A percentile compares a stretch with the other conserved stretches of the same genome.
Evolutionary conservation across 768 basidiomycete genomes (phyloP).

Genomic region (Pleurotus giganteus): DNA sequence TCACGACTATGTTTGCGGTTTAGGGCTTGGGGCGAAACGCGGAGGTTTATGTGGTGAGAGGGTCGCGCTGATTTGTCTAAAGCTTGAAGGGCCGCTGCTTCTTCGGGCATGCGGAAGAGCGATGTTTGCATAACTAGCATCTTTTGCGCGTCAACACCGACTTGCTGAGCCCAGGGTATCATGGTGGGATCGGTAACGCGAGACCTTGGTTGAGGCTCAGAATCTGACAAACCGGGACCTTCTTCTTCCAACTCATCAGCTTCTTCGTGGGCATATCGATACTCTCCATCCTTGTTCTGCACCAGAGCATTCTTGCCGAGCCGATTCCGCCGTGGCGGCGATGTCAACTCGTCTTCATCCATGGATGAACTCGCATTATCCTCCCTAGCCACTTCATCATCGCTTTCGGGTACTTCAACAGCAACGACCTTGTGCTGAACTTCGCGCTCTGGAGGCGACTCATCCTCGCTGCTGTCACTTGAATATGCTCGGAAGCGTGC

Average conservation of each 20-base stretch:
- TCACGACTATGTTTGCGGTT: constrained; percentile 77
- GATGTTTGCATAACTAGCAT: constrained; percentile 94
- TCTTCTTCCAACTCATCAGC: constrained; percentile 15
- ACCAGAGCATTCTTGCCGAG: constrained; percentile 44
- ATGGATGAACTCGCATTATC: constrained; percentile 42
- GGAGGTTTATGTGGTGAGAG: constrained; percentile 22
- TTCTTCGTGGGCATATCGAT: constrained; percentile 43
- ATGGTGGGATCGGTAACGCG: constrained; percentile 41
- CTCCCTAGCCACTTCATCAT: constrained; percentile 30
- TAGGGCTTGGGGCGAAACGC: constrained; percentile 33
- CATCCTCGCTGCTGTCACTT: constrained; percentile 14
- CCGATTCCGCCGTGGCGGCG: constrained; percentile 19
- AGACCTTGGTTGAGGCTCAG: constrained; percentile 31
- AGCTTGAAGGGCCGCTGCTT: constrained; percentile 62
- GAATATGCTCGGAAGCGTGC: constrained; percentile 6
- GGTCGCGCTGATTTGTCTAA: constrained; percentile 36
- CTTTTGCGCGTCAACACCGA: constrained; percentile 82
- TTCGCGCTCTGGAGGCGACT: constrained; percentile 12
- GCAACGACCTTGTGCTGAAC: constrained; percentile 10
- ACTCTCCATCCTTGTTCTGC: constrained; percentile 55
- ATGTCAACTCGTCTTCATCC: constrained; percentile 46
- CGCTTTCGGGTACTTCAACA: constrained; percentile 22
- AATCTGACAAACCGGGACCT: constrained; percentile 23
- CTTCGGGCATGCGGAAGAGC: constrained; percentile 76
- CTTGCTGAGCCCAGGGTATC: constrained; percentile 69